Percentiles rank a stretch among this genome's conserved stretches.
phyloP scores from a whole-genome alignment of 208 protist genomes.

The Trichomonas vaginalis region DNA sequence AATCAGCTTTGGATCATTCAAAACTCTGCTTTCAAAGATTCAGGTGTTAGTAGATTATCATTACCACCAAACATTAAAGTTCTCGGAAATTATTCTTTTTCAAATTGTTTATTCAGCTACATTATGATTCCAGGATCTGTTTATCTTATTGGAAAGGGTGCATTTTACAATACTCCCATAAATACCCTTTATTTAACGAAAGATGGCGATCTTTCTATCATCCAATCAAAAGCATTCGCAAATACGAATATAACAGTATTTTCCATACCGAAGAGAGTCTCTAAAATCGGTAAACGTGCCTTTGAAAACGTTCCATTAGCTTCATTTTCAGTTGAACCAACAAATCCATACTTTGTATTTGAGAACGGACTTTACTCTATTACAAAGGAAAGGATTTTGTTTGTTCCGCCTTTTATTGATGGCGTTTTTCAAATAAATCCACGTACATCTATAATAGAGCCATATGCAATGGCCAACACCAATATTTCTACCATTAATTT shows the following conservation, averaged over 20 bases:
- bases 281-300: not conserved
- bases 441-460: not conserved
- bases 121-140: not conserved
- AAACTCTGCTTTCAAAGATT: not conserved
- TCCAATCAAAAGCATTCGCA: not conserved
- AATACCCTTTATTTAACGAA: not conserved
- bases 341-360: not conserved
- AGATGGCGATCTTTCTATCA: not conserved
- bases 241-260: not conserved
- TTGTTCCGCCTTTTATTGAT: not conserved
- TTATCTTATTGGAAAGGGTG: not conserved
- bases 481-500: not conserved
- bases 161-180: not conserved
- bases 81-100: not conserved
- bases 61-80: not conserved
- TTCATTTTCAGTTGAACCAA: not conserved
- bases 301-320: not conserved
- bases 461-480: not conserved
- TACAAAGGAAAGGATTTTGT: not conserved
- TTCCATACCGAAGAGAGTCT: not conserved
- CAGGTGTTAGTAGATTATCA: not conserved
- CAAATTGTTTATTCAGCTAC: not conserved
- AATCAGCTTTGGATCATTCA: not conserved
- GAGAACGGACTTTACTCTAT: not conserved
- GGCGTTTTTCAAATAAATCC: not conserved